Conservation (phyloP, 805 yeast genomes). For the Starmera amethionina region DNA sequence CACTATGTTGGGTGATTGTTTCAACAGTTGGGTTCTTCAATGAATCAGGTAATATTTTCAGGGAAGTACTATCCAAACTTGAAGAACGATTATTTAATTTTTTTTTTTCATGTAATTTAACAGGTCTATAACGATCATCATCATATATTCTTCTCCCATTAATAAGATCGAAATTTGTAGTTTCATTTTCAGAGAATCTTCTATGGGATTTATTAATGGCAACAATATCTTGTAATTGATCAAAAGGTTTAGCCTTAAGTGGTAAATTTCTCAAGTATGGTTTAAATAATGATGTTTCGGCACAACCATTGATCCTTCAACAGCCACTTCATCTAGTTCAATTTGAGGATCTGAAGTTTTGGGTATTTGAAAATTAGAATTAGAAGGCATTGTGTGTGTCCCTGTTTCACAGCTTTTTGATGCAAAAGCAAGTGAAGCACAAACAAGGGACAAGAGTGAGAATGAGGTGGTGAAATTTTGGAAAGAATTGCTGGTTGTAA, state of each 20-base stretch:
- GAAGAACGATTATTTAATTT: conserved; percentile 6
- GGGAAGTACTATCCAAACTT: background rate
- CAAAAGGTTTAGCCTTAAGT: conserved; percentile 14
- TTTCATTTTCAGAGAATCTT: conserved; percentile 58
- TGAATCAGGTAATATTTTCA: background rate
- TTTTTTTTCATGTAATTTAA: background rate
- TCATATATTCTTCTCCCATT: conserved; percentile 47
- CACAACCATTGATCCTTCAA: background rate
- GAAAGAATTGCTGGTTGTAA: no score
- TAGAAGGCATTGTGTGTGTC: no score
- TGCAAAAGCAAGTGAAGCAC: no score
- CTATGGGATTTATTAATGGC: conserved; percentile 30
- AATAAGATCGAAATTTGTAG: conserved; percentile 43
- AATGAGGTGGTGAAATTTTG: no score
- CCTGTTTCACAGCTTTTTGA: no score
- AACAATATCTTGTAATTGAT: conserved; percentile 12
- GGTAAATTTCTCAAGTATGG: conserved; percentile 2
- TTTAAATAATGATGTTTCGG: background rate
- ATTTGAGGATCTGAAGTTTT: no score
- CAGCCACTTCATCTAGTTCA: background rate
- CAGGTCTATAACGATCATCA: conserved; percentile 41
- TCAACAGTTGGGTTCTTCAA: conserved; percentile 8
- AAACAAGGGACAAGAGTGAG: no score
- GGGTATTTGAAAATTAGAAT: no score
- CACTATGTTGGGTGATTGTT: no score